Conservation (phyloP, 805 yeast species). For the Lachancea thermotolerans region DNA sequence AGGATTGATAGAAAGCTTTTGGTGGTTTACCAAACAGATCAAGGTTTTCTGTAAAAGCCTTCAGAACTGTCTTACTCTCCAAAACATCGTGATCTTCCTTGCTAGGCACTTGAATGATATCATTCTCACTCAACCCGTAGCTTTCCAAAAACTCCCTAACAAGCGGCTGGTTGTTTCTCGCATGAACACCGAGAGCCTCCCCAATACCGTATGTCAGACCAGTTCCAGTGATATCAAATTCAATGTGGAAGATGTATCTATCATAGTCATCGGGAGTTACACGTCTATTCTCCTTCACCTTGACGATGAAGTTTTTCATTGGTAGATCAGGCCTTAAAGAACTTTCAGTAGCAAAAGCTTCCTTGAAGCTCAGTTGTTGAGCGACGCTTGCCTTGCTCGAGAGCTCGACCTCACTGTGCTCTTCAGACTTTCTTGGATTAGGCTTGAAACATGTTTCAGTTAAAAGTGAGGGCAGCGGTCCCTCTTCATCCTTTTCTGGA, state of each 20-base stretch:
- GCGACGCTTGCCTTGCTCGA: conserved; percentile 46
- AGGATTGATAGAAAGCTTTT: conserved; percentile 82
- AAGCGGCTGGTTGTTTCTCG: conserved; percentile 61
- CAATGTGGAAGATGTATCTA: conserved; percentile 94
- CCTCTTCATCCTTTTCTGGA: conserved; percentile 28
- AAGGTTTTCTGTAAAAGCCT: conserved; percentile 68
- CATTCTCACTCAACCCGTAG: conserved; percentile 67
- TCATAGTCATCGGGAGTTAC: conserved; percentile 85
- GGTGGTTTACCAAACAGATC: conserved; percentile 95
- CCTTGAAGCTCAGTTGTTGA: conserved; percentile 70
- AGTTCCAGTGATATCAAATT: conserved; percentile 85
- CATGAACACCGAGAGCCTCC: conserved; percentile 94
- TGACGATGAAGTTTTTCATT: conserved; percentile 74
- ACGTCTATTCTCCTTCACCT: conserved; percentile 85
- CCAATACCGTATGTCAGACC: conserved; percentile 90
- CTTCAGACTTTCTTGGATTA: conserved; percentile 45
- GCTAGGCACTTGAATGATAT: conserved; percentile 63
- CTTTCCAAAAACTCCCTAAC: conserved; percentile 63
- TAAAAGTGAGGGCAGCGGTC: conserved; percentile 44
- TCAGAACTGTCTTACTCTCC: conserved; percentile 79
- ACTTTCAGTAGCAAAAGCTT: conserved; percentile 56
- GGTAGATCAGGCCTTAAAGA: conserved; percentile 86
- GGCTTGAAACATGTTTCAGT: conserved; percentile 60
- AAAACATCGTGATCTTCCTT: conserved; percentile 49
- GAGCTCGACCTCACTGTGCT: conserved; percentile 32